A percentile compares a stretch with the other conserved stretches of the same genome.
These are phyloP conservation scores for Pneumocystis murina DNA, from an alignment of 1,139 yeast genomes.

Conservation along the genomic window DNA sequence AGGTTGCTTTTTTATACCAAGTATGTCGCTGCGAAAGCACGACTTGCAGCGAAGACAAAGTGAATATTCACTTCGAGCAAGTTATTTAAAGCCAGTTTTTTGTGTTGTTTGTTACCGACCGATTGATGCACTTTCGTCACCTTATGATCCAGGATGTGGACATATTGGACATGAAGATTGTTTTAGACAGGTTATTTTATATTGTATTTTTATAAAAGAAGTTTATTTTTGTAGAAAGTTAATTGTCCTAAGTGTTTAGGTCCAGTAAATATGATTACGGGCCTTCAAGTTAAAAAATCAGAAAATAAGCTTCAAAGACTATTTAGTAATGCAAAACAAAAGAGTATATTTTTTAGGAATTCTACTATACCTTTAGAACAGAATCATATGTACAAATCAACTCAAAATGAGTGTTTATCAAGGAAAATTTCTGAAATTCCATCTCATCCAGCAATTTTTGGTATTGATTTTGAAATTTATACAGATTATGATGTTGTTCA, in stretches of 20 bases:
- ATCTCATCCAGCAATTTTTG: not conserved
- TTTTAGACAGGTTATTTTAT: not conserved
- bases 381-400: not conserved
- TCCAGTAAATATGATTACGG: not conserved
- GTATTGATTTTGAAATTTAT: not conserved
- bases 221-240: not conserved
- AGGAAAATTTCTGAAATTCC: not conserved
- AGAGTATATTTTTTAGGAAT: not conserved
- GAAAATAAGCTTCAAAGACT: not conserved
- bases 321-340: not conserved
- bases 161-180: not conserved
- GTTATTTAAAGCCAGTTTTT: not conserved
- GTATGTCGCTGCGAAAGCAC: slow-evolving; percentile 1
- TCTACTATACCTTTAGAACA: not conserved
- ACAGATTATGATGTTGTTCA: not conserved
- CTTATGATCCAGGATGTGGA: not conserved
- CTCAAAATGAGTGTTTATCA: not conserved
- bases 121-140: not conserved
- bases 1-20: not conserved
- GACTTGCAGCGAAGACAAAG: not conserved
- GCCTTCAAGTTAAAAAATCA: not conserved
- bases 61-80: not conserved
- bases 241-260: not conserved
- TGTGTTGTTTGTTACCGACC: slow-evolving; percentile 1
- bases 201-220: not conserved